Base-by-base conservation (phyloP, 495 filamentous ascomycete genomes). In the Aspergillus taichungensis region DNA sequence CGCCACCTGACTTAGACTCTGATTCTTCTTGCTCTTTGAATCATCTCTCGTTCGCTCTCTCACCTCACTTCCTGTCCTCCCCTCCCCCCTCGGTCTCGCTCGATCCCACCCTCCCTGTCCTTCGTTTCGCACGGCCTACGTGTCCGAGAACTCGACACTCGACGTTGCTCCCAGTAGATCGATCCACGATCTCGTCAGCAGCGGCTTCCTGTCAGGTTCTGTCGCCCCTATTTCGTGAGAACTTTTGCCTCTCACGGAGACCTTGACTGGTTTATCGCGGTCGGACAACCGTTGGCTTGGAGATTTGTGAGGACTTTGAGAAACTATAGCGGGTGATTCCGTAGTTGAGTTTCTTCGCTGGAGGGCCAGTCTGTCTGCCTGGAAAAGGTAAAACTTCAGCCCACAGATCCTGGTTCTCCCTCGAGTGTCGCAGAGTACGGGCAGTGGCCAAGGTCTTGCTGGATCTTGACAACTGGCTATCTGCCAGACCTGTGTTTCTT, bases 241-340 rank as follows among this genome's bases (percentile, higher is more conserved):
- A 37, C 30, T 37, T 37, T 28, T 40, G 43, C 33, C 47, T 52
- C 62, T 67, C 61, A 59, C 66, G 66, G 66, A 71, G 68, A 68
- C 68, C 68, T 71, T 71, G 58, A 71, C 64, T 71, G 67, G 67
- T 71, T 71, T 53, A 61, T 64, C 54, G 59, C 60, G 66, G 66
- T 66, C 64, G 59, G 63, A 61, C 63, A 64, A 59, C 59, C 60
- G 18, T 47, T 55, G 50, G 51, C 50, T 54, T 52, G 46, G 55
- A 66, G 59, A 52, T 47, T 56, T 62, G 18, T 40, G 50, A 59
- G 54, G 52, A 45, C 53, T 52, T 44, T 58, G 45, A 43, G 43
- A 40, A 40, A 42, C 38, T 27, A 29, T 37, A 34, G 35, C 30
- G 39, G 50, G 42, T 46, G 42, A 46, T 27, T 28, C 32, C 43